Conservation (phyloP, 2,329 filamentous ascomycete genomes). For the Zasmidium citrigriseum region DNA sequence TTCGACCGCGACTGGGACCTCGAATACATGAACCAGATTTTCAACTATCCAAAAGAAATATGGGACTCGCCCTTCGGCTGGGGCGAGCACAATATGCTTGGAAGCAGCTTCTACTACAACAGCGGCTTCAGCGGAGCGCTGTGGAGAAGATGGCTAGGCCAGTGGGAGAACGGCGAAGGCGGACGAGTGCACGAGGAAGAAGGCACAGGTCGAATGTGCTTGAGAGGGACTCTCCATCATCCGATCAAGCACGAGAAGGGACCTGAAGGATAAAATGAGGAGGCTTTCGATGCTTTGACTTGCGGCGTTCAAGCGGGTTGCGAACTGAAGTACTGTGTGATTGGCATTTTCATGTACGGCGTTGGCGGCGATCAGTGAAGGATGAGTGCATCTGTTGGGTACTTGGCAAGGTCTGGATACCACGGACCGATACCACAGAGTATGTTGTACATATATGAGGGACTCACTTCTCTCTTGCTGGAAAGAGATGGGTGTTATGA, state of each 20-base stretch:
- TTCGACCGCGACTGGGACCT: constrained; percentile 72
- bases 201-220: constrained; percentile 49
- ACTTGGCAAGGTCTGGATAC: too few relatives aligned
- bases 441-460: too few relatives aligned
- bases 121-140: constrained; percentile 49
- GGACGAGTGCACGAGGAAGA: constrained; percentile 36
- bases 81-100: constrained; percentile 55
- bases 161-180: constrained; percentile 45
- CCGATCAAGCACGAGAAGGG: constrained; percentile 52
- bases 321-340: too few relatives aligned
- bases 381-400: neutral
- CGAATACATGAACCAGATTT: constrained; percentile 47
- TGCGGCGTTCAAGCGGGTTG: neutral
- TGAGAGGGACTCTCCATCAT: constrained; percentile 48
- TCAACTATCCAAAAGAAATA: constrained; percentile 50
- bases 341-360: neutral
- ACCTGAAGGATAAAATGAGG: constrained; percentile 18
- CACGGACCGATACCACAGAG: too few relatives aligned
- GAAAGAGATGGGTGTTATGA: too few relatives aligned
- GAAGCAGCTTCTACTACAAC: constrained; percentile 55
- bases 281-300: neutral
- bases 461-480: too few relatives aligned
- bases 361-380: neutral
- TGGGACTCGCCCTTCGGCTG: constrained; percentile 52
- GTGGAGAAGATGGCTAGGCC: constrained; percentile 53